Evolutionary conservation across 2,329 filamentous ascomycete species (phyloP), one percentile per base, ranked within the genome.

Genomic region (Scytalidium sp.): DNA sequence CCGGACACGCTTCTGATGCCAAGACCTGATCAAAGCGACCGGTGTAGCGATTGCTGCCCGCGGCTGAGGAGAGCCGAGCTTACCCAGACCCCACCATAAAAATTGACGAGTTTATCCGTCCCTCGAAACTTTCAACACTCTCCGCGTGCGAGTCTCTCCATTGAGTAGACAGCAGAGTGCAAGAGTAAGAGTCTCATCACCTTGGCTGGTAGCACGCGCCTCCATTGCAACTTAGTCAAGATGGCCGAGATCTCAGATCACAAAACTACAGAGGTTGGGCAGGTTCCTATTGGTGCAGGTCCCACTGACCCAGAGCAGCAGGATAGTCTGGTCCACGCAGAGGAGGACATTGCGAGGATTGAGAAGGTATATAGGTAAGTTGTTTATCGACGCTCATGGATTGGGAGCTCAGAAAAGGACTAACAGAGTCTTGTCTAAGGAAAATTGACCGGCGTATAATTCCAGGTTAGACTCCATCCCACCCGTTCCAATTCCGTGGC

Each of bases 371-470:
- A 71, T 53, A 64, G 57, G 68, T 71, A 58, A 56, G 61, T 54
- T 10, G 17, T 49, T n/a, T 17, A 17, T 27, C 9, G 19, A 15
- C 17, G 13, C 17, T 7, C 13, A 9, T 36, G 13, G 13, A 5
- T 36, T 8, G 5, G 13, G 17, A 15, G 11, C 32, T 15, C 13
- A 10, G 32, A n/a, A 8, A n/a, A 36, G 32, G 13, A n/a, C 32
- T 36, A n/a, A 36, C 32, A 13, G 25, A 13, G 25, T 27, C 13
- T 22, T 46, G 19, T 41, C 17, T 17, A 44, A 60, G 61, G 56
- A 82, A 81, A 66, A 70, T 83, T 27, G 79, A 83, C 56, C 71
- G 72, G n/a, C 71, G 79, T 17, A 81, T 82, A 51, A 74, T 81
- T 52, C 77, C 78, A 56, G 70, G 70, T 71, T 60, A 42, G 36